A percentile compares a stretch with the other conserved stretches of the same genome.
phyloP scores from a whole-genome alignment of 116 monocot genomes.

The Dioscorea cayenensis region DNA sequence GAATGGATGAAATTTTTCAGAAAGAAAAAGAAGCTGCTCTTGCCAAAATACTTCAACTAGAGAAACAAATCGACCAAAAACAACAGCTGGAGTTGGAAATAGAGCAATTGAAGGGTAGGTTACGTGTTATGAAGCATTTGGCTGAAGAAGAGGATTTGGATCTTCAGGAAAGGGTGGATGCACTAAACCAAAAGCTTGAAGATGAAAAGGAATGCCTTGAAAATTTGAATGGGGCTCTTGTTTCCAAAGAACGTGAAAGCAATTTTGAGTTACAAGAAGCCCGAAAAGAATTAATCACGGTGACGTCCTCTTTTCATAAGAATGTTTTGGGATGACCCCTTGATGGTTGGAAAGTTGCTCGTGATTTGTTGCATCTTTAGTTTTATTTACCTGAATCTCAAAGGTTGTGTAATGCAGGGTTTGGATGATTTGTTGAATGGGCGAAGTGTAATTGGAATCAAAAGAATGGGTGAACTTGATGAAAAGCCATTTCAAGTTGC shows the following conservation, averaged over 20 bases:
- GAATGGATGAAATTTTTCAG: neutral
- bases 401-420: neutral
- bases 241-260: constrained; percentile 44
- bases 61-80: constrained; percentile 17
- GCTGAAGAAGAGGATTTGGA: constrained; percentile 44
- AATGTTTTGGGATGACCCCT: too few species aligned
- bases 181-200: constrained; percentile 33
- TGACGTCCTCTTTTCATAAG: neutral
- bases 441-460: constrained; percentile 11
- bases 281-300: constrained; percentile 33
- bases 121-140: constrained; percentile 57
- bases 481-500: constrained; percentile 14
- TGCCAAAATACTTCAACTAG: constrained; percentile 3
- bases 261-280: constrained; percentile 37
- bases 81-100: constrained; percentile 52
- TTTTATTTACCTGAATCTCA: too few species aligned
- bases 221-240: constrained; percentile 24
- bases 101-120: constrained; percentile 30
- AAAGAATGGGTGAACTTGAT: constrained; percentile 32
- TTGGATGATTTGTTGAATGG: constrained; percentile 4
- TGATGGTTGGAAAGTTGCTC: too few species aligned
- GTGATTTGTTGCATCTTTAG: too few species aligned
- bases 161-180: constrained; percentile 44
- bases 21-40: constrained; percentile 3
- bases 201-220: constrained; percentile 43